phyloP scores from a whole-genome alignment of 2,329 filamentous ascomycete genomes.

The Apiospora phragmitis region DNA sequence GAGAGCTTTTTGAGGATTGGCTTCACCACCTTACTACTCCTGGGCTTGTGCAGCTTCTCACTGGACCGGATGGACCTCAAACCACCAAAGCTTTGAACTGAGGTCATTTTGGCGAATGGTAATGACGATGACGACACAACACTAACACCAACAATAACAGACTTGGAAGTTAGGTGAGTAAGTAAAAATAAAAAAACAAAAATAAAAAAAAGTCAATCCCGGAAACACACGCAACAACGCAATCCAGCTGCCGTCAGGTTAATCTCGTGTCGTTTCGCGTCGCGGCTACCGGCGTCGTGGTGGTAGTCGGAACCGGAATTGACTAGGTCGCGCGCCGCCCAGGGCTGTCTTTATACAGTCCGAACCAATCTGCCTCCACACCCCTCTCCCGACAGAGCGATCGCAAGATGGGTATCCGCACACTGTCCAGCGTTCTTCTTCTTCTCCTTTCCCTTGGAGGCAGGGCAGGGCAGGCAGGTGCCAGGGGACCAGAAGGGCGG shows the following conservation, averaged over 20 bases:
- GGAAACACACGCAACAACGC: not conserved
- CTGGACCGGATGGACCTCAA: constrained; percentile 24
- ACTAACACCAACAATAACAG: not conserved
- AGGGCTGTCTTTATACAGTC: not conserved
- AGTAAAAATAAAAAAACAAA: constrained; percentile 8
- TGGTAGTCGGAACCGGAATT: not conserved
- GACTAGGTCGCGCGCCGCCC: not conserved
- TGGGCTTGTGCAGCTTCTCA: constrained; percentile 44
- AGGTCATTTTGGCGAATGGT: constrained; percentile 30
- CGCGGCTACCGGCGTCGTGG: not conserved
- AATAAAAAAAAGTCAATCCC: not conserved
- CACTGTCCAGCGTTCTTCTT: not conserved
- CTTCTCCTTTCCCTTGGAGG: not conserved
- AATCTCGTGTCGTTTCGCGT: not conserved
- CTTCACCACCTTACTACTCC: constrained; percentile 53
- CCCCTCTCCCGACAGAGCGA: not conserved
- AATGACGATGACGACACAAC: not conserved
- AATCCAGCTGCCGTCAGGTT: constrained; percentile 4
- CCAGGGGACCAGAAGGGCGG: no score
- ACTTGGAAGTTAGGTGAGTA: not conserved
- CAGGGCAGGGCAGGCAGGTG: no score
- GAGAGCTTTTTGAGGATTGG: constrained; percentile 61
- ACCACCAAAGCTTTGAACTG: constrained; percentile 33
- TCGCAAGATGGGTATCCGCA: not conserved
- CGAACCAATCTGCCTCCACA: not conserved